Evolutionary conservation across 2,329 filamentous ascomycete genomes (phyloP).

Genomic region (Xylariales sp.): DNA sequence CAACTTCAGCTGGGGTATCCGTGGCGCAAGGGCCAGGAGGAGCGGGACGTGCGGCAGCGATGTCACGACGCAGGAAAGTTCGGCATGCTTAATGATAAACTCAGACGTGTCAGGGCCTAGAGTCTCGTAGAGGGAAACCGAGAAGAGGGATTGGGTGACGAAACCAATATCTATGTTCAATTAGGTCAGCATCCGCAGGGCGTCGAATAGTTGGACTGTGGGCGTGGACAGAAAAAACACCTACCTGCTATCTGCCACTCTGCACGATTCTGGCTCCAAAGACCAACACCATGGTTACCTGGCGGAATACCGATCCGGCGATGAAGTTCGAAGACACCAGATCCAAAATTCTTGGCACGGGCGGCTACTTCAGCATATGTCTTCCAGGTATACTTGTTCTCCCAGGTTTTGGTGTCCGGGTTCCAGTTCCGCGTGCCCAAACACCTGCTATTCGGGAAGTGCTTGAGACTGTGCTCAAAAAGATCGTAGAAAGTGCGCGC

Average conservation of each 20-base stretch:
- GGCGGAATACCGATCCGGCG: constrained; percentile 74
- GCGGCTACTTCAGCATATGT: constrained; percentile 83
- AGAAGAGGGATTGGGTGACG: constrained; percentile 87
- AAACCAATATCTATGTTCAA: constrained; percentile 77
- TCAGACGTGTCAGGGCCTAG: constrained; percentile 91
- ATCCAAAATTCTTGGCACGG: constrained; percentile 85
- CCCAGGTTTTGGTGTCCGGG: constrained; percentile 75
- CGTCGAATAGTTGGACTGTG: neutral
- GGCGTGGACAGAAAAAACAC: neutral
- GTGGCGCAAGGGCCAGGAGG: constrained; percentile 81
- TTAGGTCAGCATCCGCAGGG: constrained; percentile 31
- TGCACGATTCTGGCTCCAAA: constrained; percentile 89
- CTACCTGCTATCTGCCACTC: constrained; percentile 87
- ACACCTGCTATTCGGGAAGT: constrained; percentile 75
- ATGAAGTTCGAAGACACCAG: constrained; percentile 85
- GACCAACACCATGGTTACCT: constrained; percentile 77
- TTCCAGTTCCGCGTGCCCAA: constrained; percentile 87
- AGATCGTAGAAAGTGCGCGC: constrained; percentile 81
- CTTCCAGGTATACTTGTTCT: constrained; percentile 82
- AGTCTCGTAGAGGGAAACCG: constrained; percentile 96
- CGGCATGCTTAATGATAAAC: constrained; percentile 94
- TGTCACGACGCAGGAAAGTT: constrained; percentile 78
- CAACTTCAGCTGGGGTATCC: constrained; percentile 83
- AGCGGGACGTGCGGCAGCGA: constrained; percentile 84
- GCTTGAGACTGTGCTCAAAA: constrained; percentile 76